A percentile compares a stretch with the other conserved stretches of the same genome.
These are phyloP conservation scores for Harringtonia aguacate DNA, from an alignment of 2,329 filamentous ascomycete genomes.

Conservation along the genomic window DNA sequence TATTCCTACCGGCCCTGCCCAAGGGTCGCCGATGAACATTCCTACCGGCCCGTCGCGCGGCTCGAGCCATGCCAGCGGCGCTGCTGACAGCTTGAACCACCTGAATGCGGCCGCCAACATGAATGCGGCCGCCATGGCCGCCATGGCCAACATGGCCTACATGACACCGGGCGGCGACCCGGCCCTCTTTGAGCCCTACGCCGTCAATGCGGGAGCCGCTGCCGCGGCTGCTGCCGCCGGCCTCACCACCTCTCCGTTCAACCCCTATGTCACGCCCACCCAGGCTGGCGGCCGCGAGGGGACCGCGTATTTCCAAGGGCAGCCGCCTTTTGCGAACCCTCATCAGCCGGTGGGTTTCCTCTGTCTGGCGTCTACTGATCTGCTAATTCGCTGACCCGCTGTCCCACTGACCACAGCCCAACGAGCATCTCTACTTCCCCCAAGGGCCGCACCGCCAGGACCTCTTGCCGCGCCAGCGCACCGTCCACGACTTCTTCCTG, in stretches of 20 bases:
- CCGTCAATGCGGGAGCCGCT: background rate
- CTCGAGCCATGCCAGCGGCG: background rate
- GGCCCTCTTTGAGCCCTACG: constrained; percentile 7
- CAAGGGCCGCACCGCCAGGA: constrained; percentile 75
- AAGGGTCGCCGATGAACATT: constrained; percentile 3
- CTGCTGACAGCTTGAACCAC: background rate
- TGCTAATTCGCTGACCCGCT: background rate
- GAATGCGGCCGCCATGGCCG: constrained; percentile 28
- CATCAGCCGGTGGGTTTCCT: constrained; percentile 46
- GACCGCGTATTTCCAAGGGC: constrained; percentile 56
- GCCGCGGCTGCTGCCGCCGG: constrained; percentile 17
- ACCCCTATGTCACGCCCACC: constrained; percentile 67
- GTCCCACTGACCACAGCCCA: too few species aligned
- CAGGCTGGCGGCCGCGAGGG: constrained; percentile 46
- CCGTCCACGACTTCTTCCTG: constrained; percentile 85
- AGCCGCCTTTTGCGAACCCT: constrained; percentile 37
- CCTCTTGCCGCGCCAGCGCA: constrained; percentile 73
- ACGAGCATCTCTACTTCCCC: constrained; percentile 90
- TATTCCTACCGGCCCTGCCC: constrained; percentile 7
- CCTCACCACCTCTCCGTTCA: constrained; percentile 41
- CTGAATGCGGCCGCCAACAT: background rate
- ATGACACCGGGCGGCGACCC: constrained; percentile 3
- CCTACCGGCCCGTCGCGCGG: constrained; percentile 10
- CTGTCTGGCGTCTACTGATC: too few species aligned
- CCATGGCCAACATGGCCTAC: constrained; percentile 22